These are phyloP conservation scores for Phoma herbarum DNA, from an alignment of 2,329 filamentous ascomycete species.

Conservation along the genomic window DNA sequence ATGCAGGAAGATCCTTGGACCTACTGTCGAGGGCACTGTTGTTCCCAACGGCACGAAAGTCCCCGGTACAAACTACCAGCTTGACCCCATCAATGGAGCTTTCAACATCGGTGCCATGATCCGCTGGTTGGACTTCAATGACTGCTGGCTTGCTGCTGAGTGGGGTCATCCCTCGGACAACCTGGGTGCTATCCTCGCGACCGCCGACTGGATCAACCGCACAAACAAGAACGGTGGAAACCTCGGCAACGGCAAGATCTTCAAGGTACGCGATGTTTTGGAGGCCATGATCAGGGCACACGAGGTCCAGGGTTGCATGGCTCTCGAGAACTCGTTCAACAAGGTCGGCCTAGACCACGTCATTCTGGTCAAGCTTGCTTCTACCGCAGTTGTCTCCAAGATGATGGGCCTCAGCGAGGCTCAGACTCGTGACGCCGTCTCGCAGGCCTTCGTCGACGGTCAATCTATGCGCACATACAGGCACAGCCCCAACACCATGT, in stretches of 20 bases:
- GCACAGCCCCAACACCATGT: constrained; percentile 99
- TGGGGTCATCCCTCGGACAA: constrained; percentile 99
- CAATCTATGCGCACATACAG: constrained; percentile 96
- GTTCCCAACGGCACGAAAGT: constrained; percentile 94
- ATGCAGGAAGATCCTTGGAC: constrained; percentile 93
- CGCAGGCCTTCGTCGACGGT: constrained; percentile 97
- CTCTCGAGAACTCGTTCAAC: constrained; percentile 98
- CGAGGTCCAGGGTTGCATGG: constrained; percentile 97
- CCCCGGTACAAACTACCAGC: constrained; percentile 89
- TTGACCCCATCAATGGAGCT: constrained; percentile 93
- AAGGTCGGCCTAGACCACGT: constrained; percentile 98
- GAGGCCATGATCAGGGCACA: constrained; percentile 99
- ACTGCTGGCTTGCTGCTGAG: constrained; percentile 98
- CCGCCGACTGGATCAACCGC: constrained; percentile 96
- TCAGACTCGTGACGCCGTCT: constrained; percentile 94
- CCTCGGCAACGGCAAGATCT: constrained; percentile 75
- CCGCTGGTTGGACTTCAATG: constrained; percentile 99
- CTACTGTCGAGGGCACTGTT: constrained; percentile 85
- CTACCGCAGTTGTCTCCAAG: constrained; percentile 91
- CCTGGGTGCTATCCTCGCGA: constrained; percentile 92
- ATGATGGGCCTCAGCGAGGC: constrained; percentile 89
- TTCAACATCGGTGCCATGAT: constrained; percentile 99
- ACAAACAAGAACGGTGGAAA: constrained; percentile 88
- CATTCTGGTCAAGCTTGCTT: constrained; percentile 96
- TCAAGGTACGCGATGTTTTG: constrained; percentile 88